phyloP scores from a whole-genome alignment of 2,329 filamentous ascomycete species.

The Penicillium carneum region DNA sequence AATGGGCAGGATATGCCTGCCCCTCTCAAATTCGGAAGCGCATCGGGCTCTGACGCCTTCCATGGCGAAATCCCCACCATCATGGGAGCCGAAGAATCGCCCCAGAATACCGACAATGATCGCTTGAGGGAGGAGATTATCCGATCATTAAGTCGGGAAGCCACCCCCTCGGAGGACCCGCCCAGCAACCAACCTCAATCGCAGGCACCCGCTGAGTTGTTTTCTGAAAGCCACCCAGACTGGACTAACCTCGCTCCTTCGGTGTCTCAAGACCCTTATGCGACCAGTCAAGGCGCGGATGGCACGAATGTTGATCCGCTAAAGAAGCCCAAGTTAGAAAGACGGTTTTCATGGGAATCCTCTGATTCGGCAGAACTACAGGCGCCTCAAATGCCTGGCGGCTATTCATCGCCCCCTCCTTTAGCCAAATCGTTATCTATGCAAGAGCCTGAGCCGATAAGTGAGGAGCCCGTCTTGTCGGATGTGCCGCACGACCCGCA shows the following conservation, averaged over 20 bases:
- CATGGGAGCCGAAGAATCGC: constrained; percentile 46
- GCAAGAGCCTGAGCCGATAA: constrained; percentile 33
- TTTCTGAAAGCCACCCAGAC: constrained; percentile 29
- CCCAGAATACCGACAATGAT: constrained; percentile 54
- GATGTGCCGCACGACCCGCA: constrained; percentile 19
- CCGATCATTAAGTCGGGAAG: constrained; percentile 54
- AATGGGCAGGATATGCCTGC: constrained; percentile 38
- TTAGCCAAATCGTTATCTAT: constrained; percentile 27
- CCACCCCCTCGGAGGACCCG: constrained; percentile 41
- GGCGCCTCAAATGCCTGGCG: constrained; percentile 24
- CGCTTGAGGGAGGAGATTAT: constrained; percentile 58
- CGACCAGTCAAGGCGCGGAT: constrained; percentile 9
- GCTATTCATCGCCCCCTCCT: constrained; percentile 24
- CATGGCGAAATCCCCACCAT: constrained; percentile 43
- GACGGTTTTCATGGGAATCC: constrained; percentile 56
- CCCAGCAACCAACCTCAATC: constrained; percentile 29
- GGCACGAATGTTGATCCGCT: constrained; percentile 20
- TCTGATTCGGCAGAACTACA: constrained; percentile 30
- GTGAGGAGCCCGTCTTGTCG: constrained; percentile 20
- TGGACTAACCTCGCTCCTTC: constrained; percentile 23
- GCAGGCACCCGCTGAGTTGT: constrained; percentile 36
- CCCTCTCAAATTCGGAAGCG: constrained; percentile 45
- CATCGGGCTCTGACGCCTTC: constrained; percentile 27
- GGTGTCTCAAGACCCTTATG: constrained; percentile 29
- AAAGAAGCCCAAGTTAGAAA: constrained; percentile 41